Evolutionary conservation across 73 alveolate species (phyloP), one percentile per base, ranked within the genome.

Genomic region (Paramecium pentaurelia): DNA sequence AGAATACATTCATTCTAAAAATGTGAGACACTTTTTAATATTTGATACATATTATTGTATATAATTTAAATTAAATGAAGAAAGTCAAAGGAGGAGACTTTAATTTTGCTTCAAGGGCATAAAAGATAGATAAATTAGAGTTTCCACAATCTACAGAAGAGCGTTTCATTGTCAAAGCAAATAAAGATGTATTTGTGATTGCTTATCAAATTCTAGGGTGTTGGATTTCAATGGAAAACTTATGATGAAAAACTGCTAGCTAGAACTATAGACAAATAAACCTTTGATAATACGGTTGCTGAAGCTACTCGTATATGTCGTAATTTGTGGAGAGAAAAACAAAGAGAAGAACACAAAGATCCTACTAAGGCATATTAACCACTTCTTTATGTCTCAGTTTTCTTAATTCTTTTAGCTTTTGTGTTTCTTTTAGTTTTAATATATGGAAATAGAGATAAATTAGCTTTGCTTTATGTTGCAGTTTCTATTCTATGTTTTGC

Each of bases 331-430:
- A 34, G 91, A 40, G 91, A 80, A 80, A 80, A 80, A 80, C 12
- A 80, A 42, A 80, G 73, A 49, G 91, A 80, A 45, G 91, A 80
- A 27, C 91, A 80, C 14, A 80, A 80, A 49, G 91, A 80, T 16
- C 58, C 44, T 6, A 80, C 91, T 10, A 47, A 40, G n/a, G 71
- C 71, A 8, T 80, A 14, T 47, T 49, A 80, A 80, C 44, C 71
- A 45, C 45, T 44, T 25, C 34, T 80, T 4, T 44, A 42, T 80
- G 71, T 80, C 5, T 34, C 91, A 9, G 77, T 80, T 25, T 28
- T 80, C 32, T 64, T 80, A 18, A 80, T 80, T 3, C 47, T 80
- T n/a, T 27, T 80, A n/a, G 73, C 77, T 10, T 80, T 80, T 28
- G 44, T 80, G 28, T 80, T 80, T 5, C 71, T 80, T 44, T 27